Evolutionary conservation across 2,329 filamentous ascomycete genomes (phyloP).

Genomic region (Trichoderma sp.): DNA sequence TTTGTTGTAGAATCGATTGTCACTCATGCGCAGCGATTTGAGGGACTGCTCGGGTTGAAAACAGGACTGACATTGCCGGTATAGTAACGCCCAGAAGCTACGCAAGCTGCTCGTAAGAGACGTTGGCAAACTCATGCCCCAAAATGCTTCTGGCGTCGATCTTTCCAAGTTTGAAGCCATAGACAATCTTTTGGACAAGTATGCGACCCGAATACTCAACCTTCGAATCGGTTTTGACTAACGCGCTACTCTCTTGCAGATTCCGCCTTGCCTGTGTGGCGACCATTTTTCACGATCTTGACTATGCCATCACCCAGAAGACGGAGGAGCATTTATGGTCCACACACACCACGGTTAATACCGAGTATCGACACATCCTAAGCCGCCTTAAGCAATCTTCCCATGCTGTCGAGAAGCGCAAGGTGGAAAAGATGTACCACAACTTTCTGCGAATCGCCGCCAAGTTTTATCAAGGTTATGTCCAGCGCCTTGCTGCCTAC

Average conservation of each 20-base stretch:
- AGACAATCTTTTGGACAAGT: constrained; percentile 45
- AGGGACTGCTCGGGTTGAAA: not conserved
- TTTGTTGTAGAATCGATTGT: not conserved
- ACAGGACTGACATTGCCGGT: constrained; percentile 20
- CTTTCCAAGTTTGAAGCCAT: constrained; percentile 44
- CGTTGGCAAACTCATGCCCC: constrained; percentile 42
- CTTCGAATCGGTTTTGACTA: not conserved
- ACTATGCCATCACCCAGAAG: constrained; percentile 59
- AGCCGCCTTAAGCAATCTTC: constrained; percentile 52
- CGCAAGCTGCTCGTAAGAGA: constrained; percentile 45
- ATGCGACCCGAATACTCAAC: not conserved
- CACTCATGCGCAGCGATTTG: not conserved
- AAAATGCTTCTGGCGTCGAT: constrained; percentile 37
- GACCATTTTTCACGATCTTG: constrained; percentile 70
- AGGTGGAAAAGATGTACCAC: constrained; percentile 76
- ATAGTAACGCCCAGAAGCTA: constrained; percentile 44
- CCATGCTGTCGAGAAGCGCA: constrained; percentile 64
- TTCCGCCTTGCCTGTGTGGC: constrained; percentile 71
- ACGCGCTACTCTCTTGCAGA: constrained; percentile 38
- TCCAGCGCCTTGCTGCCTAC: constrained; percentile 68
- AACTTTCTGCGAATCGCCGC: constrained; percentile 85
- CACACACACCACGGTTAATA: constrained; percentile 73
- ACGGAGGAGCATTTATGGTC: constrained; percentile 76
- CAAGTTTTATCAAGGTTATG: constrained; percentile 82
- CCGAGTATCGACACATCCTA: constrained; percentile 70